Evolutionary conservation across 2,329 filamentous ascomycete genomes (phyloP).

Genomic region (Zymoseptoria brevis): DNA sequence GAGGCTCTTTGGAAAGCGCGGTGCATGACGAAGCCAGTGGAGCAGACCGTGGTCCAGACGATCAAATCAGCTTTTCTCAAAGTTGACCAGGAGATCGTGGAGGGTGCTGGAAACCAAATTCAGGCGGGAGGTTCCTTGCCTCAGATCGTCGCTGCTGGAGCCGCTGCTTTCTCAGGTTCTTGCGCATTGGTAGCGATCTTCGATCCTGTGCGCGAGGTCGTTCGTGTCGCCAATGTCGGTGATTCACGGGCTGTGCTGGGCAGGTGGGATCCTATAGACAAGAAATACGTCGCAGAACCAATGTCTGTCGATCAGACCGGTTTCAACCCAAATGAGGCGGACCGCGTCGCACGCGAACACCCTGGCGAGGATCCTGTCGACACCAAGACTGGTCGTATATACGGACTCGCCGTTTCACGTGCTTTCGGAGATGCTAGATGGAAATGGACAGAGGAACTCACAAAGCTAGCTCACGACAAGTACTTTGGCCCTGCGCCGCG

Average conservation of each 20-base stretch:
- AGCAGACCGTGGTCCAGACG: constrained; percentile 27
- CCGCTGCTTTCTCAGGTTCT: constrained; percentile 45
- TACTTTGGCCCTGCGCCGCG: constrained; percentile 45
- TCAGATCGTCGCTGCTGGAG: constrained; percentile 22
- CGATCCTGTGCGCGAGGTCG: constrained; percentile 44
- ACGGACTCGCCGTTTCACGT: constrained; percentile 55
- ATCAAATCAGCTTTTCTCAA: constrained; percentile 35
- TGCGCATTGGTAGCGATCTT: constrained; percentile 58
- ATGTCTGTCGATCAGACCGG: constrained; percentile 61
- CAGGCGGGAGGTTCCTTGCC: constrained; percentile 10
- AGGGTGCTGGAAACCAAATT: constrained; percentile 15
- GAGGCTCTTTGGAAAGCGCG: constrained; percentile 12
- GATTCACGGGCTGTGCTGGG: constrained; percentile 62
- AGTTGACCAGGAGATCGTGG: constrained; percentile 34
- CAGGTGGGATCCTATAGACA: constrained; percentile 34
- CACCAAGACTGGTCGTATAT: constrained; percentile 48
- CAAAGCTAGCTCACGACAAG: constrained; percentile 37
- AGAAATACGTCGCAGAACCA: constrained; percentile 45
- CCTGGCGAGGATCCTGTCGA: constrained; percentile 56
- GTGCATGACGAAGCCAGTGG: constrained; percentile 17
- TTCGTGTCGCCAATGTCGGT: constrained; percentile 59
- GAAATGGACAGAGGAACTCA: constrained; percentile 54
- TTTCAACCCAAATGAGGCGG: constrained; percentile 51
- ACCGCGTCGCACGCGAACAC: constrained; percentile 49
- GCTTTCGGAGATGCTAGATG: constrained; percentile 62